Evolutionary conservation across 1,284 basidiomycete species (phyloP).

Genomic region (Leccinum holopus): DNA sequence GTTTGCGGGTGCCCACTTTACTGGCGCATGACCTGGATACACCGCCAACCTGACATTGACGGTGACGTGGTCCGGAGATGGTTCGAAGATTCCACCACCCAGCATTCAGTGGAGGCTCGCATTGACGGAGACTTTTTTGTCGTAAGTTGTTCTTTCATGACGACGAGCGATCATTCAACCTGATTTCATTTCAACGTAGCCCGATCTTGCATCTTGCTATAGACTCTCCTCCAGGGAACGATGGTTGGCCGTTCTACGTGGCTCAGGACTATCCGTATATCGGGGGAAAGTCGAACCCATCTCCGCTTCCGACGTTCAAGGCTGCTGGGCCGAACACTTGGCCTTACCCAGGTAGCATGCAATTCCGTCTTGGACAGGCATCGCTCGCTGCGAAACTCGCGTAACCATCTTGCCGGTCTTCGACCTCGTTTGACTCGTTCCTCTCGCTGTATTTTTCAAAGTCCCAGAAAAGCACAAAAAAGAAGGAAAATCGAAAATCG

Average conservation of each 20-base stretch:
- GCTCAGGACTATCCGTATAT: constrained; percentile 12
- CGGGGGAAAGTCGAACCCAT: constrained; percentile 4
- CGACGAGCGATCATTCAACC: neutral
- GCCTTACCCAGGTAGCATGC: constrained; percentile 2
- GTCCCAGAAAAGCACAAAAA: no score
- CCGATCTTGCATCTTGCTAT: neutral
- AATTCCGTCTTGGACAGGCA: constrained; percentile 9
- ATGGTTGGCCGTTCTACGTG: constrained; percentile 10
- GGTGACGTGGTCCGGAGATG: constrained; percentile 3
- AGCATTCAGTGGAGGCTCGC: constrained; percentile 8
- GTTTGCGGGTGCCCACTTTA: constrained; percentile 15
- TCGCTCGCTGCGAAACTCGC: constrained; percentile 1
- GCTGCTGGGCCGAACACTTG: constrained; percentile 1
- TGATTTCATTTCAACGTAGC: neutral
- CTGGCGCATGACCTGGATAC: constrained; percentile 10
- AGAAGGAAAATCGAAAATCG: no score
- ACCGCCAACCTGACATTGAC: constrained; percentile 14
- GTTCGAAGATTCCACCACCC: constrained; percentile 5
- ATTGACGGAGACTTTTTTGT: neutral
- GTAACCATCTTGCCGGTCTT: no score
- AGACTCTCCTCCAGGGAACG: neutral
- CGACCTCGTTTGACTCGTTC: no score
- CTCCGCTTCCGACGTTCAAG: constrained; percentile 14
- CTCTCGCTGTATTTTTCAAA: no score
- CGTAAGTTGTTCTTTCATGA: constrained; percentile 1